Base-by-base conservation (phyloP, 2,329 filamentous ascomycete genomes). In the Paracorniculantispora psalliotae region DNA sequence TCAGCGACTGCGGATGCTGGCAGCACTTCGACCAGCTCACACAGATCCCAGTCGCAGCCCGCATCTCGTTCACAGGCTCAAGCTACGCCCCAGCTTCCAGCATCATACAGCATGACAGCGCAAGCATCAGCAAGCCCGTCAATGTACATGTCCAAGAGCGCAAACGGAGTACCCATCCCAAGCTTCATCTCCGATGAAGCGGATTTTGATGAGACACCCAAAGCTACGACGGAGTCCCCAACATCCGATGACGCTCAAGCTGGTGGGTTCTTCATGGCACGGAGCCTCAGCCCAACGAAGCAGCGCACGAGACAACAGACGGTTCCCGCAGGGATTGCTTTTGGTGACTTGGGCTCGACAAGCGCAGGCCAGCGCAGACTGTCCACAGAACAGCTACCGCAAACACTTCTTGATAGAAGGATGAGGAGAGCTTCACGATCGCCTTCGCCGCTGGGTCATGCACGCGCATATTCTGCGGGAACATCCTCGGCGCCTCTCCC, bases 21-120 rank as follows among this genome's bases (percentile, higher is more conserved):
- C 10, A 67, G 73, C 19, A 71, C 77, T 54, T 76, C 82, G 26
- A 81, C 76, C 58, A 82, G 83, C 64, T 75, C 82, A n/a, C 69
- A 85, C 61, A 79, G 85, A 63, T 88, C 85, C 26, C 85, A 88
- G 67, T 87, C 85, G n/a, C 85, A 87, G 67, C 85, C 85, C 25
- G 84, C 84, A 2, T 80, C 82, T 35, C 76, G 82, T 30, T 73
- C 75, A 63, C 65, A 71, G 49, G 33, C 75, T 65, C 61, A 67
- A 59, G 61, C 67, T 43, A 58, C 66, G 17, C 54, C 63, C 1
- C 56, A 64, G 12, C n/a, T 59, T 3, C 56, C 56, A 7, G 48
- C 30, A 19, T 65, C 64, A 4, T 70, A 70, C 58, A 63, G 62
- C 19, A 63, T 67, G 21, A 67, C 66, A 12, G 66, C 65, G 56